Conservation (phyloP, 139 green algal genomes). For the Volvox reticuliferus region DNA sequence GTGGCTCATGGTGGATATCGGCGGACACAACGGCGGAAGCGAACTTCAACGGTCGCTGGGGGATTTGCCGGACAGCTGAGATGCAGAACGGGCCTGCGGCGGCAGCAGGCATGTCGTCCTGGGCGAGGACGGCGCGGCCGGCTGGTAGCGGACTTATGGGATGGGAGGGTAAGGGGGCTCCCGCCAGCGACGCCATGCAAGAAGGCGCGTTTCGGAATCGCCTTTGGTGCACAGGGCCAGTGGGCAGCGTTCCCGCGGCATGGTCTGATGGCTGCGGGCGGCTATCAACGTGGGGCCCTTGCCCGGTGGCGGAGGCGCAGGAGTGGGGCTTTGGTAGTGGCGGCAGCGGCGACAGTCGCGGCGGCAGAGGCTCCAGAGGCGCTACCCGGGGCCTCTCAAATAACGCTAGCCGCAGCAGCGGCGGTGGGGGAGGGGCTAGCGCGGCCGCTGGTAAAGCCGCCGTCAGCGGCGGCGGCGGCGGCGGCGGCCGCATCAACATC, state of each 20-base stretch:
- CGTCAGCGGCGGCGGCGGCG: neutral
- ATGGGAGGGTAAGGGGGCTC: no score
- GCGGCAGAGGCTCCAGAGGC: neutral
- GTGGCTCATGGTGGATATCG: neutral
- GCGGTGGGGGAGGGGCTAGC: neutral
- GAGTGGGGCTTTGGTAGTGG: constrained; percentile 2
- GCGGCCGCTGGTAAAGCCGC: neutral
- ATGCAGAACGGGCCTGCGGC: neutral
- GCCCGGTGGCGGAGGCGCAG: constrained; percentile 8
- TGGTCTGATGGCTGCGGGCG: neutral
- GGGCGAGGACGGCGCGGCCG: no score
- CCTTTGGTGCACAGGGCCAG: neutral
- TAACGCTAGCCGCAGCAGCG: neutral
- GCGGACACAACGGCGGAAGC: neutral
- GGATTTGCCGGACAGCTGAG: neutral
- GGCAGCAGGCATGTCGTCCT: neutral
- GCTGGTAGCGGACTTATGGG: no score
- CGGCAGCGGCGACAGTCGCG: neutral
- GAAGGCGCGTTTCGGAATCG: no score
- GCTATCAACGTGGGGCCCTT: neutral
- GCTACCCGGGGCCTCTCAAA: neutral
- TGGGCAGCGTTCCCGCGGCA: neutral
- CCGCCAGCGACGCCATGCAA: no score
- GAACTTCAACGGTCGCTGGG: neutral
- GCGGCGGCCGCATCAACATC: constrained; percentile 6